Base-by-base conservation (phyloP, 345 rosid genomes). In the Gossypium australe region DNA sequence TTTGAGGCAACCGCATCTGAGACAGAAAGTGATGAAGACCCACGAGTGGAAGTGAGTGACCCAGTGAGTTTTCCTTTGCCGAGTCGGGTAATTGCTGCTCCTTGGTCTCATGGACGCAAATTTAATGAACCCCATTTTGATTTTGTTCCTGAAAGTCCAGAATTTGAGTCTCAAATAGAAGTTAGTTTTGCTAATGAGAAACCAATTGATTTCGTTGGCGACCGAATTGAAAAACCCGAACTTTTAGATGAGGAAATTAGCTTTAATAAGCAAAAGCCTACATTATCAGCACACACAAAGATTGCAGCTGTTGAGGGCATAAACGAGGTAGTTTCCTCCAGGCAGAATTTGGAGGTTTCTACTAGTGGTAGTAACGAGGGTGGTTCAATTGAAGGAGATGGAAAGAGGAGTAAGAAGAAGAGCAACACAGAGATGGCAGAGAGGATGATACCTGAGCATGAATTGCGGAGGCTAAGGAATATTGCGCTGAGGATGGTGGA, bases 401-500 rank as follows among this genome's bases (percentile, higher is more conserved):
- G 65, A 69, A 75, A 80, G 77, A 66, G 70, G 58, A 76, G 76
- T 82, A 82, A 67, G 85, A 83, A 73, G 83, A 77, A 73, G 77
- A 87, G 87, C 72, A 84, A 85, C 59, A 79, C 91, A 0, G 78
- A 81, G 70, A 77, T 82, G 78, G 94, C 90, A 0, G 92, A 89
- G 86, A 84, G 73, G 43, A 70, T 71, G 20, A 63, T 92, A 67
- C 97, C 98, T 1, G 94, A 85, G 71, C 91, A 89, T 65, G 97
- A 94, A 77, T 65, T 94, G 60, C 85, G 16, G 81, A 87, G 97
- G 89, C 84, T 90, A 10, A 87, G 97, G 84, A 89, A 85, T 25
- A 41, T 89, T 76, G 82, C 98, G 27, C 75, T 92, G 80, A 86
- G 97, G 84, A 94, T 89, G 94, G 75, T 86, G 56, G 97, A 90